Evolutionary conservation across 2,329 filamentous ascomycete species (phyloP).

Genomic region (Cladorrhinum sp.): DNA sequence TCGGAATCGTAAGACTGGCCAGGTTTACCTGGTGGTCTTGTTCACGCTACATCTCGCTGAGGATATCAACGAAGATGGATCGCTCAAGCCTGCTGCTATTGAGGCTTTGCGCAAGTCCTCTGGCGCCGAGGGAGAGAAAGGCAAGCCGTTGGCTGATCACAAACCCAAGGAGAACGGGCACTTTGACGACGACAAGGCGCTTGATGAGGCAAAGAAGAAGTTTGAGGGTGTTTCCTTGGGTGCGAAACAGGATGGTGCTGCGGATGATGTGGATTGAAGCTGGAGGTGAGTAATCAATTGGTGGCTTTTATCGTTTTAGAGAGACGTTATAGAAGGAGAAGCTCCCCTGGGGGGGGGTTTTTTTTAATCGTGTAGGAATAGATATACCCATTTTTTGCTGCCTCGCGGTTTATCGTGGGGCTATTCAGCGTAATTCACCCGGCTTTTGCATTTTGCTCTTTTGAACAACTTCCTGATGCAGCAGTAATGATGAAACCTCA

Average conservation of each 20-base stretch:
- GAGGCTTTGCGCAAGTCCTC: slow-evolving; percentile 25
- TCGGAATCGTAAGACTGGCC: slow-evolving; percentile 70
- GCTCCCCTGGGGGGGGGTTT: too few species aligned
- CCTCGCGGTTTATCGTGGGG: too few species aligned
- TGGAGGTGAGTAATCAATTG: neutral
- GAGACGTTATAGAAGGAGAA: neutral
- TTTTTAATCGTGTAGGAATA: too few species aligned
- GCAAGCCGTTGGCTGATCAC: slow-evolving; percentile 30
- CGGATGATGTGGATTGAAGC: slow-evolving; percentile 44
- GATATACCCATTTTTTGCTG: too few species aligned
- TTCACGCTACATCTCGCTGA: slow-evolving; percentile 74
- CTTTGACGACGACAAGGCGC: slow-evolving; percentile 35
- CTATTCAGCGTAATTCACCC: too few species aligned
- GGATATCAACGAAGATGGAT: slow-evolving; percentile 58
- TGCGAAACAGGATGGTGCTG: slow-evolving; percentile 22
- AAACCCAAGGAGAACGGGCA: neutral
- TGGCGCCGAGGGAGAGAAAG: slow-evolving; percentile 21
- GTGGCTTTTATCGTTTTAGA: neutral
- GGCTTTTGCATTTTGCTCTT: too few species aligned
- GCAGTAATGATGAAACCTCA: too few species aligned
- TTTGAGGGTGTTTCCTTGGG: slow-evolving; percentile 30
- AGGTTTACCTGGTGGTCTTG: slow-evolving; percentile 75
- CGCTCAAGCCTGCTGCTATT: slow-evolving; percentile 44
- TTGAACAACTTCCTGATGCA: too few species aligned
- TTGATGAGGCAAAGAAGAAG: slow-evolving; percentile 40